These are phyloP conservation scores for Ceratobasidium sp. DNA, from an alignment of 1,284 basidiomycete genomes.

Conservation along the genomic window DNA sequence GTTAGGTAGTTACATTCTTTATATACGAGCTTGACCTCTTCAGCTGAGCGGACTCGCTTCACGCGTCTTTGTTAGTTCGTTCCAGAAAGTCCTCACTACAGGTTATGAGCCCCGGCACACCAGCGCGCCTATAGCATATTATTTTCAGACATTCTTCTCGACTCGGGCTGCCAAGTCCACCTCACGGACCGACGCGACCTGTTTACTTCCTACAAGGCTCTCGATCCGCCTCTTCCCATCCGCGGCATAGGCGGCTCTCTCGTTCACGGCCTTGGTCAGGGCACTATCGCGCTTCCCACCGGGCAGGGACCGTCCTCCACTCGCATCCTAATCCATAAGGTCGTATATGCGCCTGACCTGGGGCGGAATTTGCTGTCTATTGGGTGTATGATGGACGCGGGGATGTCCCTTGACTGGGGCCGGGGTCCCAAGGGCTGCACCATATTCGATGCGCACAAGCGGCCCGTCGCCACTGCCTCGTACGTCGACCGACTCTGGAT, in stretches of 20 bases:
- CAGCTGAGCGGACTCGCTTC: not conserved
- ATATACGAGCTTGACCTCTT: not conserved
- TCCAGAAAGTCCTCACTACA: not conserved
- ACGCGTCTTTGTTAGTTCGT: not conserved
- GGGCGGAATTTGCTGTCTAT: not conserved
- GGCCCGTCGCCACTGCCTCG: too few relatives aligned
- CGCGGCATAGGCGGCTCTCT: not conserved
- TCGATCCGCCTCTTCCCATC: not conserved
- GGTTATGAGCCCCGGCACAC: constrained; percentile 8
- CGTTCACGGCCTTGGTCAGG: not conserved
- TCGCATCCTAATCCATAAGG: not conserved
- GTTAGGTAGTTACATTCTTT: constrained; percentile 9
- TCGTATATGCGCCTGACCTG: not conserved
- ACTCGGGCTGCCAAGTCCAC: constrained; percentile 15
- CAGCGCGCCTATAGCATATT: not conserved
- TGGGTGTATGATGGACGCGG: not conserved
- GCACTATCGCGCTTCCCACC: not conserved
- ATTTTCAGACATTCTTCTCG: not conserved
- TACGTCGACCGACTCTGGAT: constrained; percentile 2
- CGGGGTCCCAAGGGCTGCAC: too few relatives aligned
- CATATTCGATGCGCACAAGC: too few relatives aligned
- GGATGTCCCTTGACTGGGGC: not conserved
- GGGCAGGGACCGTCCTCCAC: not conserved
- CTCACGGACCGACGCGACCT: not conserved
- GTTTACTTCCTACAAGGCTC: not conserved